A percentile compares a stretch with the other conserved stretches of the same genome.
Conservation (phyloP, 768 basidiomycete genomes). For the Panus rudis region DNA sequence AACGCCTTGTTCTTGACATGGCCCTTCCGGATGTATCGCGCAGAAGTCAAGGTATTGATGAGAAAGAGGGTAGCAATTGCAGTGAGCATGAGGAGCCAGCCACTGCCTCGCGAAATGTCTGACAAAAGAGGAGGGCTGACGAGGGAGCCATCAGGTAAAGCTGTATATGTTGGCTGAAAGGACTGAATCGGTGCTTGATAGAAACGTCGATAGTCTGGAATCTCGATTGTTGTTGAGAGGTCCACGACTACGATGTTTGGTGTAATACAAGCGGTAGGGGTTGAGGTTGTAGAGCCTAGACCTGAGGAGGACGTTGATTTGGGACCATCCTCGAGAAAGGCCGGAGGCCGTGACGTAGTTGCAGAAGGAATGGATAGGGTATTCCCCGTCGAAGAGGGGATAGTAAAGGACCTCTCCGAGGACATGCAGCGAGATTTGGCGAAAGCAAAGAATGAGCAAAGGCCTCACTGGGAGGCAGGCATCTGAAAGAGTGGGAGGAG, state of each 20-base stretch:
- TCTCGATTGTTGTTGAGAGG: constrained; percentile 42
- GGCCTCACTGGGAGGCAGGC: no score
- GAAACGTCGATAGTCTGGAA: constrained; percentile 39
- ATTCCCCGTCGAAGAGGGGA: no score
- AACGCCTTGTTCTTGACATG: constrained; percentile 51
- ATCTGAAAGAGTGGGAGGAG: no score
- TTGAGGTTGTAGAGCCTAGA: no score
- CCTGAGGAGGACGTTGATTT: no score
- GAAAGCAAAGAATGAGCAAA: no score
- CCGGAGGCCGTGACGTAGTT: no score
- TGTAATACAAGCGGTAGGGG: no score
- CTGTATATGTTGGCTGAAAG: constrained; percentile 41
- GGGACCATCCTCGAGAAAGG: no score
- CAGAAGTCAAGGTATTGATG: constrained; percentile 43
- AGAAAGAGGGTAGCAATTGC: constrained; percentile 44
- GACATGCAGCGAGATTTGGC: no score
- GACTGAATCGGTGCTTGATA: constrained; percentile 35
- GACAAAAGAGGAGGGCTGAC: constrained; percentile 38
- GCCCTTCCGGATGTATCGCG: constrained; percentile 45
- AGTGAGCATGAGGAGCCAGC: constrained; percentile 41
- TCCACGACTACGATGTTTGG: constrained; percentile 43
- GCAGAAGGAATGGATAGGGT: no score
- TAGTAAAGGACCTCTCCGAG: no score
- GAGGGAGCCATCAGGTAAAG: constrained; percentile 54
- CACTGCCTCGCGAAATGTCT: constrained; percentile 34